These are phyloP conservation scores for Penicillium palitans DNA, from an alignment of 2,329 filamentous ascomycete genomes.

Conservation along the genomic window DNA sequence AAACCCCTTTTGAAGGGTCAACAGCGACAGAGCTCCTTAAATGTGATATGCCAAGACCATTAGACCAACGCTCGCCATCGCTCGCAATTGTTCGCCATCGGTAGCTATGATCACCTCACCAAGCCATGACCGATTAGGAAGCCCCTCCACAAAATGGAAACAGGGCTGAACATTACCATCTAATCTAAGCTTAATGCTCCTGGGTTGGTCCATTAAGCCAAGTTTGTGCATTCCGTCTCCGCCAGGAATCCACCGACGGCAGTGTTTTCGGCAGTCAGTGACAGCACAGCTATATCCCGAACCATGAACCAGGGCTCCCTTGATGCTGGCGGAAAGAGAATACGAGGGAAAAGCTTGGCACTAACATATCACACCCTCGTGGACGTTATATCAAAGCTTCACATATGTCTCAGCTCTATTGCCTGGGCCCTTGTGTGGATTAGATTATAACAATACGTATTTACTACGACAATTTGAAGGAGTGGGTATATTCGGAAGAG, in stretches of 20 bases:
- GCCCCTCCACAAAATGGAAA: not conserved
- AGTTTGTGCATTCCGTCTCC: slow-evolving; percentile 11
- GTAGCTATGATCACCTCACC: slow-evolving; percentile 36
- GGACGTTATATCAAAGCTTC: not conserved
- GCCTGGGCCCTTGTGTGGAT: no score
- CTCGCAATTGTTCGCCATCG: slow-evolving; percentile 36
- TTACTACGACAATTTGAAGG: no score
- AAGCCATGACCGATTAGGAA: slow-evolving; percentile 21
- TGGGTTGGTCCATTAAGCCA: not conserved
- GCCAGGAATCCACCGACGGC: slow-evolving; percentile 24
- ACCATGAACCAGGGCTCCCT: not conserved
- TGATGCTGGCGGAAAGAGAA: slow-evolving; percentile 4
- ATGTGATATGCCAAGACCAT: slow-evolving; percentile 27
- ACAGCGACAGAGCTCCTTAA: slow-evolving; percentile 22
- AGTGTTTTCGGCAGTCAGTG: slow-evolving; percentile 33
- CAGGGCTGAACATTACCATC: slow-evolving; percentile 16
- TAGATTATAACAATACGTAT: no score
- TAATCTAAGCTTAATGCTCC: slow-evolving; percentile 27
- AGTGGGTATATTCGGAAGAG: no score
- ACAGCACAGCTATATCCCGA: slow-evolving; percentile 8
- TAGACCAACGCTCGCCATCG: slow-evolving; percentile 31
- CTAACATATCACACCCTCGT: not conserved
- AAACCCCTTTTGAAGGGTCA: slow-evolving; percentile 1
- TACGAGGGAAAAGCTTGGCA: slow-evolving; percentile 21
- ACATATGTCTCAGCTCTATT: not conserved